These are phyloP conservation scores for Trypanosoma caninum DNA, from an alignment of 208 protist species.

Conservation along the genomic window DNA sequence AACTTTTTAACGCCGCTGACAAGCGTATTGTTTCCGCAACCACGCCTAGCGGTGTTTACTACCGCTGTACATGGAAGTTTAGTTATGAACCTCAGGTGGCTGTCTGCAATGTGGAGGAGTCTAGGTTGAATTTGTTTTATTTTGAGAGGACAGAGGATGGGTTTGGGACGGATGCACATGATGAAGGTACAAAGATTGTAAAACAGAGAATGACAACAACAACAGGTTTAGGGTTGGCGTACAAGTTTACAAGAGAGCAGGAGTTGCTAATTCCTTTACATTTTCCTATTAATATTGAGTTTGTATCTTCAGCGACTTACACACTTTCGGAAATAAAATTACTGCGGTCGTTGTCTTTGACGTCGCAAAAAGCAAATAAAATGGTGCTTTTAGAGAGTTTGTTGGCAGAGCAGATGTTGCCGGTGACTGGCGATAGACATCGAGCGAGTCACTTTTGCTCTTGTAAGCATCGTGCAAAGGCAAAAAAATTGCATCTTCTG, in stretches of 20 bases:
- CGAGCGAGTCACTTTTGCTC: background rate
- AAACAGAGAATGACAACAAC: too few relatives aligned
- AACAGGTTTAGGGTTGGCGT: too few relatives aligned
- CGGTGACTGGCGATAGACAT: background rate
- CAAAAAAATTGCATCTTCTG: background rate
- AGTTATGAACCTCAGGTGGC: conserved; percentile 60
- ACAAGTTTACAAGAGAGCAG: conserved; percentile 29
- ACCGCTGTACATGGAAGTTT: conserved; percentile 76
- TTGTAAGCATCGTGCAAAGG: conserved; percentile 2
- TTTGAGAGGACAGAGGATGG: conserved; percentile 20
- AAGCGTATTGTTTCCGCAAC: conserved; percentile 31
- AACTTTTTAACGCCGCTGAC: background rate
- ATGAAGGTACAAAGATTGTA: background rate
- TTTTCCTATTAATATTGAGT: conserved; percentile 76
- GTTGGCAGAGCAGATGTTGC: conserved; percentile 10
- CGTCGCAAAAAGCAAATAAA: background rate
- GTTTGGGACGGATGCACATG: background rate
- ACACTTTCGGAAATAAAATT: conserved; percentile 18
- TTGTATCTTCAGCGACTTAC: conserved; percentile 67
- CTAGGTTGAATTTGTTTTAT: conserved; percentile 53
- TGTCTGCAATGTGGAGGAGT: conserved; percentile 59
- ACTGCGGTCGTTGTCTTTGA: background rate
- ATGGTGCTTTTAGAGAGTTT: conserved; percentile 4
- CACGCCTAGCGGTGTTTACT: conserved; percentile 15
- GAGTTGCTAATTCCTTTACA: conserved; percentile 47